Base-by-base conservation (phyloP, 1,284 basidiomycete species). In the Macrocystidia cucumis region DNA sequence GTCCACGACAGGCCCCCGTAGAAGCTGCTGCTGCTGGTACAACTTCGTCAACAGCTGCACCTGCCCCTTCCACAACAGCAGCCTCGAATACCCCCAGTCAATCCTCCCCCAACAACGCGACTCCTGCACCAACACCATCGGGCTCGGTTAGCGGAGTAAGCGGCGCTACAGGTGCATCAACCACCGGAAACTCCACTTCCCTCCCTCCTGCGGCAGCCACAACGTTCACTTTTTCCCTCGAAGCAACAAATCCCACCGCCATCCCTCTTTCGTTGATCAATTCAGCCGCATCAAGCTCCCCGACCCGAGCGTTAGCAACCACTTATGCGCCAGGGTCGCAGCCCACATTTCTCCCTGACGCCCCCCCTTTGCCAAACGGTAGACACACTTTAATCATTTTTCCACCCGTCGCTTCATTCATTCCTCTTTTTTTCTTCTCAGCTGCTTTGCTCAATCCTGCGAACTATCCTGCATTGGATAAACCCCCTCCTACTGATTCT, bases 391-490 rank as follows among this genome's bases (percentile, higher is more conserved):
- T n/a, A n/a, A n/a, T n/a, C 5, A 3, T 26, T 35, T 35, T 14
- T 32, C 32, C 29, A 18, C 14, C 30, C 29, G n/a, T n/a, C 23
- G 23, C 16, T 13, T n/a, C n/a, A n/a, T 16, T 27, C 28, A 28
- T 29, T 39, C 16, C 23, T 24, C 11, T 38, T 29, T 24, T 37
- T 32, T 35, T 33, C 18, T 34, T 33, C 36, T 11, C 43, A 77
- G 74, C 62, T 36, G 53, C 58, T 2, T 44, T 46, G 3, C 45
- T 79, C 20, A 40, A 43, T 9, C 62, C 71, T 4, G 38, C 64
- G 9, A 70, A 73, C 49, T 93, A 89, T 56, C 89, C 89, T 2
- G 31, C 74, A 0, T 62, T 88, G 16, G 89, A 91, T 55, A 60
- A 59, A 21, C 52, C 66, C 1, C 86, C 88, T 12, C 77, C 80